Evolutionary conservation across 2,329 filamentous ascomycete genomes (phyloP).

Genomic region (Fusarium redolens): DNA sequence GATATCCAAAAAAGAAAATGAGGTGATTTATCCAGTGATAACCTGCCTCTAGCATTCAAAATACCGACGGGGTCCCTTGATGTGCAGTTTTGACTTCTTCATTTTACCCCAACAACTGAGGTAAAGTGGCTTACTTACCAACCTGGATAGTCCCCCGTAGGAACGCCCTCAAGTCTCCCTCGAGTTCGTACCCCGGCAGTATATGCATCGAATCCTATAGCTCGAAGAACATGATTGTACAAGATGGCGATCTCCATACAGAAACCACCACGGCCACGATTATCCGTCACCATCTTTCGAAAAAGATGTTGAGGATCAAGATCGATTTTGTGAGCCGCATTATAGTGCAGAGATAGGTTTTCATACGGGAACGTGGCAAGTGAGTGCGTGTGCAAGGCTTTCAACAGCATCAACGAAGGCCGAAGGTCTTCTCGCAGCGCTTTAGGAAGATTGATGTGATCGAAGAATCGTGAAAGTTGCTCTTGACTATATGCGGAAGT

Average conservation of each 20-base stretch:
- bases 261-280: slow-evolving; percentile 64
- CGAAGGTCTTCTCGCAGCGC: slow-evolving; percentile 2
- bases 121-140: slow-evolving; percentile 50
- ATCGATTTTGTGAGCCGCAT: slow-evolving; percentile 50
- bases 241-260: slow-evolving; percentile 70
- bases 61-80: neutral
- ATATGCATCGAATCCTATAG: slow-evolving; percentile 64
- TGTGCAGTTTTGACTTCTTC: neutral
- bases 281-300: slow-evolving; percentile 58
- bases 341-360: slow-evolving; percentile 67
- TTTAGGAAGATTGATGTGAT: slow-evolving; percentile 16
- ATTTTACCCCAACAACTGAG: neutral
- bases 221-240: slow-evolving; percentile 63
- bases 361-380: slow-evolving; percentile 63
- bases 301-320: slow-evolving; percentile 61
- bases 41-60: too few species aligned
- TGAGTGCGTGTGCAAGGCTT: slow-evolving; percentile 28
- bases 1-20: neutral
- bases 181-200: slow-evolving; percentile 65
- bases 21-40: neutral
- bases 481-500: slow-evolving; percentile 25
- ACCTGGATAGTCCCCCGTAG: slow-evolving; percentile 57
- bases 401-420: slow-evolving; percentile 26
- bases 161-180: slow-evolving; percentile 53
- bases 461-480: slow-evolving; percentile 31